A percentile compares a stretch with the other conserved stretches of the same genome.
These are phyloP conservation scores for Citrus glauca DNA, from an alignment of 345 rosid species.

Conservation along the genomic window DNA sequence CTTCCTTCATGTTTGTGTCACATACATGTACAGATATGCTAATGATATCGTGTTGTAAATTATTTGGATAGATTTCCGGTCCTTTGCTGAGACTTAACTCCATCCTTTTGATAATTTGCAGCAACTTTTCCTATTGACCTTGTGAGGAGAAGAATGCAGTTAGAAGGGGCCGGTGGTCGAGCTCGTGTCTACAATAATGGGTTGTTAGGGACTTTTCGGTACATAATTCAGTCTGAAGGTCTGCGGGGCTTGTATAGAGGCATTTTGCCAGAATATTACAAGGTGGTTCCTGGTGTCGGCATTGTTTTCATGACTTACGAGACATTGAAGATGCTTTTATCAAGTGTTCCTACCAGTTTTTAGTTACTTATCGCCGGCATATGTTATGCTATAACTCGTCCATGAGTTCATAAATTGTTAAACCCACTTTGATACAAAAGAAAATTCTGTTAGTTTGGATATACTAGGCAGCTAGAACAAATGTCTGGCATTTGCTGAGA, in stretches of 20 bases:
- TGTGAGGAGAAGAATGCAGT: conserved; percentile 90
- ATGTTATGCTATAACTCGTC: neutral
- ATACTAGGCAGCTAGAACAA: conserved; percentile 9
- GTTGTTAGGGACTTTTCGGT: conserved; percentile 68
- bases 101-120: conserved; percentile 27
- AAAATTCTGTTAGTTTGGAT: neutral
- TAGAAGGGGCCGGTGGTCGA: conserved; percentile 94
- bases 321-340: conserved; percentile 52
- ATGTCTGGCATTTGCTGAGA: conserved; percentile 8
- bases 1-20: neutral
- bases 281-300: conserved; percentile 93
- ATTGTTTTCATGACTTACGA: conserved; percentile 90
- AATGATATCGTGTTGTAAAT: neutral
- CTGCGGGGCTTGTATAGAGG: conserved; percentile 87
- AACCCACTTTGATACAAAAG: neutral
- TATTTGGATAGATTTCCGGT: conserved; percentile 3
- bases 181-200: conserved; percentile 77
- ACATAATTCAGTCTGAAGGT: conserved; percentile 77
- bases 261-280: conserved; percentile 91
- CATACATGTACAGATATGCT: too few relatives aligned
- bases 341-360: conserved; percentile 30
- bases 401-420: neutral
- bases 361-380: conserved; percentile 9
- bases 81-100: conserved; percentile 3
- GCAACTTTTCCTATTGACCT: conserved; percentile 94